Conservation (phyloP, 371 early-diverging fungal species). For the Apophysomyces elegans region DNA sequence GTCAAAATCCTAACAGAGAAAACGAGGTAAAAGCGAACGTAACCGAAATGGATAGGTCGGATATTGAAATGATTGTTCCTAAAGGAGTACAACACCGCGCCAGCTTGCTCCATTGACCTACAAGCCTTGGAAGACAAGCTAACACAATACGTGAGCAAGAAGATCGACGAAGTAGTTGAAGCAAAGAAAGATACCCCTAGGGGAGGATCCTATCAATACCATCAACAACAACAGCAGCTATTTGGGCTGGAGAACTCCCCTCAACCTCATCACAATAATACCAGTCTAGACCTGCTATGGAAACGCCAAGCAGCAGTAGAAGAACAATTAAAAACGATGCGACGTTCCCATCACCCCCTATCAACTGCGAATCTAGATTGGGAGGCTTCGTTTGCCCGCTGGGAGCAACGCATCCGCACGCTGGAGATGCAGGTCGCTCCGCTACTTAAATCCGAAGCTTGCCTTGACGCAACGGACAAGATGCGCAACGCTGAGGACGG, state of each 20-base stretch:
- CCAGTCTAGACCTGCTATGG: background rate
- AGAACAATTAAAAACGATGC: background rate
- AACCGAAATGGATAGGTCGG: background rate
- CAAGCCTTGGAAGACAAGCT: background rate
- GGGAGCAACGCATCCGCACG: background rate
- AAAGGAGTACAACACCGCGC: background rate
- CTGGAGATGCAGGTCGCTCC: background rate
- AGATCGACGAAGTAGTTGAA: background rate
- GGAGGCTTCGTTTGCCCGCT: background rate
- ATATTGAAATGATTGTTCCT: background rate
- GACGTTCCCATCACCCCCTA: background rate
- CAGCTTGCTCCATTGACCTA: background rate
- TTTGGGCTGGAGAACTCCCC: background rate
- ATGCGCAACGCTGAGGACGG: slow-evolving; percentile 25
- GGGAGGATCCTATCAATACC: background rate
- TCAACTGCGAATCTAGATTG: background rate
- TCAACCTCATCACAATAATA: background rate
- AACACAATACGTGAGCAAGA: background rate
- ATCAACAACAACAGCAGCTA: background rate
- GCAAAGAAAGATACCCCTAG: background rate
- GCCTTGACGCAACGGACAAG: background rate
- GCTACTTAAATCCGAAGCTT: background rate
- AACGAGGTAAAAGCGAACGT: background rate
- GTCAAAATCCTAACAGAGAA: background rate
- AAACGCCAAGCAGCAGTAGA: background rate